Percentiles rank a stretch among this genome's conserved stretches.
phyloP scores from a whole-genome alignment of 345 rosid species.

The Dipteronia sinensis region DNA sequence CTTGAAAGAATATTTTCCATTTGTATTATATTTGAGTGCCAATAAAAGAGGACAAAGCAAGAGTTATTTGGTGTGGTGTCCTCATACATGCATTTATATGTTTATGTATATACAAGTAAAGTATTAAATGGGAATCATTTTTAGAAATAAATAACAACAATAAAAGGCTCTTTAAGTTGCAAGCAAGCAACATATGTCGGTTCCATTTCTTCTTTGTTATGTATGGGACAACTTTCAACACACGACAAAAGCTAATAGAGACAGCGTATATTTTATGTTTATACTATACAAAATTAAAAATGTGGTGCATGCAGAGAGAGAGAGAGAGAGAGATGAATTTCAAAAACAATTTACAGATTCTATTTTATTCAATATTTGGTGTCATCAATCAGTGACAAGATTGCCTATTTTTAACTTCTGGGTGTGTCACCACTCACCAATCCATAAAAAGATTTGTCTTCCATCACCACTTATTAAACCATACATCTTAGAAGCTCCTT shows the following conservation, averaged over 20 bases:
- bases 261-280: neutral
- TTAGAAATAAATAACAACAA: neutral
- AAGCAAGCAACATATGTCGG: neutral
- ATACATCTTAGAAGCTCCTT: constrained; percentile 18
- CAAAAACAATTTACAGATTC: constrained; percentile 10
- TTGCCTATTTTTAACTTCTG: constrained; percentile 14
- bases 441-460: constrained; percentile 11
- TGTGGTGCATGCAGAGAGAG: neutral
- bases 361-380: neutral
- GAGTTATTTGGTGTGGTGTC: neutral
- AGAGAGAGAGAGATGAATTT: neutral
- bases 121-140: constrained; percentile 11
- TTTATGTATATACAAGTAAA: neutral
- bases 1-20: neutral
- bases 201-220: neutral
- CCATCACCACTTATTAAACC: constrained; percentile 12
- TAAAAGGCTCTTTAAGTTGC: constrained; percentile 6
- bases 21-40: neutral
- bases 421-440: constrained; percentile 20
- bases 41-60: neutral
- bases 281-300: neutral
- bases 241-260: neutral
- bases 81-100: neutral
- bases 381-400: constrained; percentile 23
- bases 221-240: constrained; percentile 11